Conservation (phyloP, 805 yeast genomes). For the Wickerhamiella cacticola region DNA sequence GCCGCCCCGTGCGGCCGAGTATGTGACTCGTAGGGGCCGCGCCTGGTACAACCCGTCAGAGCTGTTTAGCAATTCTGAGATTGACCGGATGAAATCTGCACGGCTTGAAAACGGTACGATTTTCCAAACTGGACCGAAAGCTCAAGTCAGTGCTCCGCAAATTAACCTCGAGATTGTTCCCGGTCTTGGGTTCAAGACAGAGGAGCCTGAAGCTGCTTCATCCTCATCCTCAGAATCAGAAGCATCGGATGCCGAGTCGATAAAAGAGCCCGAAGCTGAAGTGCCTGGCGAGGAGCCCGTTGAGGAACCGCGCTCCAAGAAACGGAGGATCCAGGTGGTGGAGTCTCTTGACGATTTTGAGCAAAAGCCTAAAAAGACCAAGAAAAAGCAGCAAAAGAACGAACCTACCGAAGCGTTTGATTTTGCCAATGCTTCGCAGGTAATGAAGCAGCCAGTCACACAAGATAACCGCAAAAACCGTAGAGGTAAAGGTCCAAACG, state of each 20-base stretch:
- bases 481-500: background rate
- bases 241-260: background rate
- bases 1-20: background rate
- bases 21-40: slow-evolving; percentile 5
- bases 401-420: slow-evolving; percentile 21
- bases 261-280: background rate
- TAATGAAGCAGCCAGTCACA: slow-evolving; percentile 16
- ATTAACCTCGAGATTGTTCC: background rate
- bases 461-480: slow-evolving; percentile 5
- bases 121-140: background rate
- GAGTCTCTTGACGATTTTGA: slow-evolving; percentile 15
- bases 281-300: background rate
- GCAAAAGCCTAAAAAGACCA: background rate
- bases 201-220: background rate
- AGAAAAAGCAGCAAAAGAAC: slow-evolving; percentile 2
- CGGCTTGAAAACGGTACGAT: background rate
- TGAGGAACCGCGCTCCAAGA: background rate
- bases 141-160: background rate
- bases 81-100: background rate
- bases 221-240: background rate
- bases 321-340: slow-evolving; percentile 19
- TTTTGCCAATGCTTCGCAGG: slow-evolving; percentile 22
- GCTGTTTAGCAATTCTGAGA: background rate
- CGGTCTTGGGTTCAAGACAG: background rate
- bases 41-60: background rate